phyloP scores from a whole-genome alignment of 805 yeast species.

The Crinitomyces ghanaensis region DNA sequence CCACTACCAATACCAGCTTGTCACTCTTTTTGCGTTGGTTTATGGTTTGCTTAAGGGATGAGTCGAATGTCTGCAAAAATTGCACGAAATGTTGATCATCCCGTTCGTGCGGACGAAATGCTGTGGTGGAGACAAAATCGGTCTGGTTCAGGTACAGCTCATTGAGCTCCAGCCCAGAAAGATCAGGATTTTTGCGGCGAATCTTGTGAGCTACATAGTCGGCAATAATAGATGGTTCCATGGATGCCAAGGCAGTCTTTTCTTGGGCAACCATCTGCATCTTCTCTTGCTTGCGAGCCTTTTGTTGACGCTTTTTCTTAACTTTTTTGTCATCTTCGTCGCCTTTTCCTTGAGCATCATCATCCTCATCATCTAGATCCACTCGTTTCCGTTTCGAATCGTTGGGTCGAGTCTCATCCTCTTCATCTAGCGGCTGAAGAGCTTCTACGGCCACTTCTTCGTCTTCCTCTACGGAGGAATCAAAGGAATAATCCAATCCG shows the following conservation, averaged over 20 bases:
- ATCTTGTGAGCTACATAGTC: constrained; percentile 55
- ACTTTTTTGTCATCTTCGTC: constrained; percentile 14
- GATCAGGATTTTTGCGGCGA: constrained; percentile 48
- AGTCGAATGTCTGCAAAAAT: constrained; percentile 38
- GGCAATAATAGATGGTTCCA: constrained; percentile 48
- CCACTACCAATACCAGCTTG: constrained; percentile 40
- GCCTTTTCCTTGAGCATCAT: constrained; percentile 13
- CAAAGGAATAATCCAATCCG: constrained; percentile 53
- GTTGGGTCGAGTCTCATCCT: constrained; percentile 24
- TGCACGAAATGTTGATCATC: constrained; percentile 43
- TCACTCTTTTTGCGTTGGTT: constrained; percentile 7
- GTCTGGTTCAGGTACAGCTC: constrained; percentile 50
- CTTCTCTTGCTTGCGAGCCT: constrained; percentile 30
- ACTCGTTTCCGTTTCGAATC: constrained; percentile 6
- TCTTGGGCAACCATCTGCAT: constrained; percentile 51
- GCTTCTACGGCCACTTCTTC: constrained; percentile 25
- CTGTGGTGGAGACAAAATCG: constrained; percentile 51
- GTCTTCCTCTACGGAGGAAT: constrained; percentile 32
- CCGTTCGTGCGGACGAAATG: no score
- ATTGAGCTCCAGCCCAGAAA: constrained; percentile 64
- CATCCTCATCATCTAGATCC: constrained; percentile 18
- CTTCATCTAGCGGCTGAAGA: constrained; percentile 16
- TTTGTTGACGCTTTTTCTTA: constrained; percentile 17
- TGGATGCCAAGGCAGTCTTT: constrained; percentile 43
- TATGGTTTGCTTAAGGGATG: constrained; percentile 5